Evolutionary conservation across 2,329 filamentous ascomycete genomes (phyloP).

Genomic region (Penicillium sp.): DNA sequence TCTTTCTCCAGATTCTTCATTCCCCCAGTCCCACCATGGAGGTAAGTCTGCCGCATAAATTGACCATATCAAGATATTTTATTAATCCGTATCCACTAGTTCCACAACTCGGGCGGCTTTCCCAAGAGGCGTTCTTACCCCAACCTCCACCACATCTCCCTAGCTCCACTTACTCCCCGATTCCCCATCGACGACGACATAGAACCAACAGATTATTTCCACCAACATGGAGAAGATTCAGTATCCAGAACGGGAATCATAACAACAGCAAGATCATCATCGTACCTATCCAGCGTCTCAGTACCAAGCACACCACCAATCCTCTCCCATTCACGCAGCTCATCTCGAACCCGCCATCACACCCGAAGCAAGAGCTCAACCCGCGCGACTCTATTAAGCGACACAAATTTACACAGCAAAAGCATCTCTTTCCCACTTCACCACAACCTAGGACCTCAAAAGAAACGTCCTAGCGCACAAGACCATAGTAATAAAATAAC

Average conservation of each 20-base stretch:
- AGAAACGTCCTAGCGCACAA: background rate
- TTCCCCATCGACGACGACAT: conserved; percentile 53
- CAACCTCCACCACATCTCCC: conserved; percentile 59
- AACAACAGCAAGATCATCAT: conserved; percentile 34
- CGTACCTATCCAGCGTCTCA: conserved; percentile 42
- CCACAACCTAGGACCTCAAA: conserved; percentile 1
- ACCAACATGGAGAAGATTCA: conserved; percentile 16
- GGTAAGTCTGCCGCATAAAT: conserved; percentile 13
- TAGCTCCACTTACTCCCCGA: conserved; percentile 59
- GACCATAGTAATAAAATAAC: conserved; percentile 4
- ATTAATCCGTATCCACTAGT: conserved; percentile 13
- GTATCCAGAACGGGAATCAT: conserved; percentile 30
- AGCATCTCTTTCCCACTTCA: conserved; percentile 26
- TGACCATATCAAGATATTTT: background rate
- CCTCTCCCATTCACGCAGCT: conserved; percentile 43
- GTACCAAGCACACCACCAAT: conserved; percentile 46
- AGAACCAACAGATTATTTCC: conserved; percentile 37
- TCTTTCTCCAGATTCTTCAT: conserved; percentile 1
- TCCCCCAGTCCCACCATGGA: conserved; percentile 20
- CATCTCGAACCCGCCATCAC: conserved; percentile 34
- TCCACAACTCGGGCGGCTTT: conserved; percentile 31
- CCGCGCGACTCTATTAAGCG: conserved; percentile 32
- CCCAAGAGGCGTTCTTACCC: conserved; percentile 57
- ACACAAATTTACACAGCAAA: conserved; percentile 35
- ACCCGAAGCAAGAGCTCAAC: conserved; percentile 37